Base-by-base conservation (phyloP, 179 eudicot genomes). In the Patellifolia procumbens region DNA sequence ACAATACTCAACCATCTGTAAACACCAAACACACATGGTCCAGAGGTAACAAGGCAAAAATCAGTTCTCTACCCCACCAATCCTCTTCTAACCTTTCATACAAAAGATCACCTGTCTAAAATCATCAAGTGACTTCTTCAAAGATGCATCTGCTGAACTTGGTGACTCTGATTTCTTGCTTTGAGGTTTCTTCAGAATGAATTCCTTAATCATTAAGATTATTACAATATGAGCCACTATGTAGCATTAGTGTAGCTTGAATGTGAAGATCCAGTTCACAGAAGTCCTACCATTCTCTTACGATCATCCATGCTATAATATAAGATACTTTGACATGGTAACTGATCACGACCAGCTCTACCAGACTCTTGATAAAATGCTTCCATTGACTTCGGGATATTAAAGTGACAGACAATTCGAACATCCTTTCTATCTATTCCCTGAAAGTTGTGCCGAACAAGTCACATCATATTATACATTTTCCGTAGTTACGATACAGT, bases 281-380 rank as follows among this genome's bases (percentile, higher is more conserved):
- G 58, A 58, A 76, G 66, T 58, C 84, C 53, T 79, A 94, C 98
- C 98, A 94, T 92, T 86, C 81, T 94, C 81, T 84, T 94, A 68
- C 91, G 81, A 83, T 94, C 98, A 81, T 92, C 97, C 83, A 89
- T 80, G 80, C 97, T 97, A 83, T 87, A 92, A 85, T 94, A 94
- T 82, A 94, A 81, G 24, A 94, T 70, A 82, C 98, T 94, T 81
- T 79, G 87, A 79, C 92, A 92, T 55, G 96, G 90, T 84, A 86
- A 72, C 80, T 91, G 98, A 86, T 94, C 98, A 77, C 98, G 96
- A 51, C 98, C 98, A 79, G 97, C 98, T 89, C 98, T 90, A 71
- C 98, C 97, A 13, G 98, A 94, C 86, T 94, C 98, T 81, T 94
- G 98, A 82, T 94, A 94, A 83, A 94, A 94, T 78, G 90, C 79